A percentile compares a stretch with the other conserved stretches of the same genome.
Evolutionary conservation across 2,329 filamentous ascomycete genomes (phyloP).

Genomic region (Didymella arachidicola): DNA sequence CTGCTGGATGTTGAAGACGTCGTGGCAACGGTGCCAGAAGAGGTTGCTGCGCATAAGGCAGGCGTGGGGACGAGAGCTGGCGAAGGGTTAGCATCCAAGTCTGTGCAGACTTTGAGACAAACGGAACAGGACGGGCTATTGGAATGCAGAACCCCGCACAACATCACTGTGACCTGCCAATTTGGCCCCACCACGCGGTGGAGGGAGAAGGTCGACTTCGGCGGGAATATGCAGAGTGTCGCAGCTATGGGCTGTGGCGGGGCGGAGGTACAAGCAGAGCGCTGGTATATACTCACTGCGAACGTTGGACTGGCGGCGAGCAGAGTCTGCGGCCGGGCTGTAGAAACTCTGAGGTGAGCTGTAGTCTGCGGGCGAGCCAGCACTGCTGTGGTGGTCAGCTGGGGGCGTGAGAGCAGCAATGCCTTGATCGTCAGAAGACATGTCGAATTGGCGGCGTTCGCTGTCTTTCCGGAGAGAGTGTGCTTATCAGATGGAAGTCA

Average conservation of each 20-base stretch:
- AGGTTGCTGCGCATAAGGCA: conserved; percentile 20
- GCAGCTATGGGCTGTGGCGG: conserved; percentile 20
- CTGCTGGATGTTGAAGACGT: conserved; percentile 36
- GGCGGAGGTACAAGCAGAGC: conserved; percentile 16
- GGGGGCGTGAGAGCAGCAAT: conserved; percentile 25
- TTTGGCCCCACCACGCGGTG: conserved; percentile 1
- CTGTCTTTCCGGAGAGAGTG: conserved; percentile 11
- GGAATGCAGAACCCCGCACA: conserved; percentile 17
- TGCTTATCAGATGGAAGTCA: conserved; percentile 38
- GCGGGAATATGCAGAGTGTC: background rate
- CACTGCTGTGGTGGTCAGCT: conserved; percentile 23
- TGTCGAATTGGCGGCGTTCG: conserved; percentile 23
- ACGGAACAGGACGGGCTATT: conserved; percentile 14
- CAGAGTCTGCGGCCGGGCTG: conserved; percentile 24
- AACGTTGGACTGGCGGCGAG: conserved; percentile 24
- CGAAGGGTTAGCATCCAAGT: conserved; percentile 10
- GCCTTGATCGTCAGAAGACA: conserved; percentile 29
- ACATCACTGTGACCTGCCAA: conserved; percentile 5
- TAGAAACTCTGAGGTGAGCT: conserved; percentile 24
- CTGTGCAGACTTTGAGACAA: conserved; percentile 18
- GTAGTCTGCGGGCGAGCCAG: conserved; percentile 24
- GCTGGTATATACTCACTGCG: conserved; percentile 28
- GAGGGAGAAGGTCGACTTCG: background rate
- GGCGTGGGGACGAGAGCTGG: conserved; percentile 19
- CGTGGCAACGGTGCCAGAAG: conserved; percentile 25